phyloP scores from a whole-genome alignment of 768 basidiomycete species.

The Suillus clintonianus region DNA sequence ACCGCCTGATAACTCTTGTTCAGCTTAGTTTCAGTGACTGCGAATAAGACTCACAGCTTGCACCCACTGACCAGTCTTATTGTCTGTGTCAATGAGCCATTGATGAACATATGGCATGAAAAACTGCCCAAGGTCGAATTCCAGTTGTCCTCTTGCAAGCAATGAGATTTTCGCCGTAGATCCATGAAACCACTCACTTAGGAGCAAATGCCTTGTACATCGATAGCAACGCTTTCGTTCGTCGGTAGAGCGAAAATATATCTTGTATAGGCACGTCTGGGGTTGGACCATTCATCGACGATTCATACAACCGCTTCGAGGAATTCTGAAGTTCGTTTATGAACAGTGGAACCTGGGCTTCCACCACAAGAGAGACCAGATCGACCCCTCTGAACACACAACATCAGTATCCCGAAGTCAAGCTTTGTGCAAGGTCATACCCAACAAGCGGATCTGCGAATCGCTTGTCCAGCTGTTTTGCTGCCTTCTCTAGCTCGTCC shows the following conservation, averaged over 20 bases:
- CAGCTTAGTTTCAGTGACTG: constrained; percentile 5
- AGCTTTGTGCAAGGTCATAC: constrained; percentile 42
- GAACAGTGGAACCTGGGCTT: constrained; percentile 64
- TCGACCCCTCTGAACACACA: constrained; percentile 60
- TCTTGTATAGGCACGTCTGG: constrained; percentile 90
- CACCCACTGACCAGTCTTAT: constrained; percentile 93
- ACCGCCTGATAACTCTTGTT: constrained; percentile 57
- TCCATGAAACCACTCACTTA: constrained; percentile 49
- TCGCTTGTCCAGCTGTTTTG: constrained; percentile 82
- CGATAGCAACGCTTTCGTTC: constrained; percentile 70
- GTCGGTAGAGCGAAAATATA: constrained; percentile 82
- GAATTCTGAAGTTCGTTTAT: constrained; percentile 66
- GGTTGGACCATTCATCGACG: constrained; percentile 83
- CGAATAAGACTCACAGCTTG: constrained; percentile 64
- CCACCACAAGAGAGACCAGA: constrained; percentile 73
- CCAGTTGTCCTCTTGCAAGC: constrained; percentile 48
- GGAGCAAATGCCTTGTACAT: constrained; percentile 85
- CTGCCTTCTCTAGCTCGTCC: constrained; percentile 84
- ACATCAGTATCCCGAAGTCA: constrained; percentile 1
- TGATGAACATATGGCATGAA: constrained; percentile 88
- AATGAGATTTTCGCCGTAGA: constrained; percentile 7
- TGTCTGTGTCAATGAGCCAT: constrained; percentile 89
- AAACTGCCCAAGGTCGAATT: constrained; percentile 72
- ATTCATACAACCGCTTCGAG: constrained; percentile 75
- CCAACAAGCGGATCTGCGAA: constrained; percentile 84